Evolutionary conservation across 208 protist genomes (phyloP), one percentile per base, ranked within the genome.

Genomic region (Crithidia brevicula): DNA sequence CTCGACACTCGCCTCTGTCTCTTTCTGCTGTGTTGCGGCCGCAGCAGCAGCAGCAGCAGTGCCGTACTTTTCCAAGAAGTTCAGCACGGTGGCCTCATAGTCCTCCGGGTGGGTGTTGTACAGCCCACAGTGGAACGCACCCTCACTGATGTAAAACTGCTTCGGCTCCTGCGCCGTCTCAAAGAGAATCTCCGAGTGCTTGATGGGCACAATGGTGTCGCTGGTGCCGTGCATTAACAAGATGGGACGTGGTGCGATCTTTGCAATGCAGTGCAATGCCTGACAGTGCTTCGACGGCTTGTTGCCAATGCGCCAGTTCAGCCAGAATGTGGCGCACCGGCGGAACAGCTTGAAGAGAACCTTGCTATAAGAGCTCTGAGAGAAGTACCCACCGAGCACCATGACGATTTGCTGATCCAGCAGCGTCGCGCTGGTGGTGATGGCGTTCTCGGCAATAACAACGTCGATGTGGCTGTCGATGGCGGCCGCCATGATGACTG

Each of bases 171-270:
- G 76, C n/a, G 93, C 93, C 6, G 70, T 54, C 36, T 89, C 77
- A 62, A 82, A 96, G 11, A 97, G 63, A 18, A 88, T 73, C 70
- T 91, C 58, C 20, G 93, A 95, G 72, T 97, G 93, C 34, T 83
- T 77, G 36, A 77, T 67, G 18, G 92, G 91, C 31, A 97, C 90
- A 36, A 97, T 77, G 5, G 87, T 91, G 67, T 97, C 93, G 8
- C 63, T 77, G 23, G 86, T 93, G 63, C 93, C 93, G 74, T 97
- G 93, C 91, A 96, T 96, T 9, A 97, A 65, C 54, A 97, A 62
- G 4, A 97, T 53, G 6, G 93, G 93, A 9, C 92, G 76, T 10
- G 91, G 91, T 0, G 88, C 71, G 34, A 97, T 77, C 38, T 74
- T 82, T n/a, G 67, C 45, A 43, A 97, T 89, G 38, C 89, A 84